These are phyloP conservation scores for Fusarium brevicatenulatum DNA, from an alignment of 2,329 filamentous ascomycete species.

Conservation along the genomic window DNA sequence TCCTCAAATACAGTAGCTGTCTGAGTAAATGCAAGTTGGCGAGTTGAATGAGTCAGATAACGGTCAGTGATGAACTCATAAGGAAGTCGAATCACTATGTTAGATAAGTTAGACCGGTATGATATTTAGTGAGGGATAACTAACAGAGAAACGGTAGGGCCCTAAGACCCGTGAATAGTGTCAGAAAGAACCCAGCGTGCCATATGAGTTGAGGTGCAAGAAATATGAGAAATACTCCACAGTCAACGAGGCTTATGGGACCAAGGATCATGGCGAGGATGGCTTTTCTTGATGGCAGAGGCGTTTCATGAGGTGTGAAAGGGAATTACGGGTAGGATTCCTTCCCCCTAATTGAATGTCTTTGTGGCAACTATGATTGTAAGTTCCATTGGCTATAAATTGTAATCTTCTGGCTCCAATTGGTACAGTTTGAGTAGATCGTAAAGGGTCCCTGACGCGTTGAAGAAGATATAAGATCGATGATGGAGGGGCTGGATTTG, in stretches of 20 bases:
- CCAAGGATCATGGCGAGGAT: constrained; percentile 72
- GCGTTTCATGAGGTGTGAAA: constrained; percentile 17
- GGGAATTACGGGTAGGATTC: background rate
- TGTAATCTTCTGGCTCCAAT: constrained; percentile 1
- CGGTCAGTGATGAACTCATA: constrained; percentile 47
- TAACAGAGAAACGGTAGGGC: constrained; percentile 77
- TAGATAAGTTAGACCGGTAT: constrained; percentile 21
- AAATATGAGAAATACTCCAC: constrained; percentile 75
- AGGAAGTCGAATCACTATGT: constrained; percentile 45
- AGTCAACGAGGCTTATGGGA: constrained; percentile 80
- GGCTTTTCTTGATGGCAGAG: constrained; percentile 8
- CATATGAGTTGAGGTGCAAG: constrained; percentile 77
- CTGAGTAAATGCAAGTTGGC: constrained; percentile 70
- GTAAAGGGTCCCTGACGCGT: constrained; percentile 27
- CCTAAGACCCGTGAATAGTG: constrained; percentile 65
- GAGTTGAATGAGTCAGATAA: constrained; percentile 42
- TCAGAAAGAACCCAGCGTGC: constrained; percentile 70
- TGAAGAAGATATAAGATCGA: constrained; percentile 24
- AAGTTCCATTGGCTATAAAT: background rate
- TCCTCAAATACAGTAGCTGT: constrained; percentile 80
- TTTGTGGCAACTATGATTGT: background rate
- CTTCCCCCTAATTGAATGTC: background rate
- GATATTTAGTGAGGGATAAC: constrained; percentile 28
- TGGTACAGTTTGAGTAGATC: background rate
- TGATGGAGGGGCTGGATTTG: constrained; percentile 33